Percentiles rank a stretch among this genome's conserved stretches.
These are phyloP conservation scores for Mallotus repandus DNA, from an alignment of 441 rosid species.

Conservation along the genomic window DNA sequence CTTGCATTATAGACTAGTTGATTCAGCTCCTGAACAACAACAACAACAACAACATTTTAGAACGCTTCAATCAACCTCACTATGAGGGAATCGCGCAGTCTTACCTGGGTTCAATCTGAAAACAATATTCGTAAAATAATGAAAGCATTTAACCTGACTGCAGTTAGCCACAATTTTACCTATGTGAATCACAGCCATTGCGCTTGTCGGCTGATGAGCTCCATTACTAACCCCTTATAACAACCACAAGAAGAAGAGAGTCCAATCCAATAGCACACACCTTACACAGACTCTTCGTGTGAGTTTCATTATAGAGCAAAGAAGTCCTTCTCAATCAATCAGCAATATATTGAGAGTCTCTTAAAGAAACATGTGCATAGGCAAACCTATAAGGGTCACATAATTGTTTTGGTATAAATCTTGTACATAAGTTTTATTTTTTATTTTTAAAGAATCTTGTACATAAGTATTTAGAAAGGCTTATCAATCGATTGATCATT, in stretches of 20 bases:
- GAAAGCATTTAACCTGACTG: slow-evolving; percentile 31
- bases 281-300: no score
- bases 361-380: no score
- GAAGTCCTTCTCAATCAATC: no score
- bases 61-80: slow-evolving; percentile 31
- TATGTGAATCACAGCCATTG: slow-evolving; percentile 23
- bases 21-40: not conserved
- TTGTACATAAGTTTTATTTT: no score
- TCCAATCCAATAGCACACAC: no score
- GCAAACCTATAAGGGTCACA: no score
- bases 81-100: slow-evolving; percentile 28
- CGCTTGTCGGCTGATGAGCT: slow-evolving; percentile 27
- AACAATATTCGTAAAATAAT: slow-evolving; percentile 29
- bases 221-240: slow-evolving; percentile 29
- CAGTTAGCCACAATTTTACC: slow-evolving; percentile 4
- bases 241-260: slow-evolving; percentile 9
- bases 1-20: slow-evolving; percentile 5
- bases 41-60: not conserved
- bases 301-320: no score
- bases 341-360: no score
- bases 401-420: no score
- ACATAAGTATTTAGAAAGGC: no score
- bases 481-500: no score
- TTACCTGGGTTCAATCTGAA: slow-evolving; percentile 28
- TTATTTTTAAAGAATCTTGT: no score